Evolutionary conservation across 129 eudicot species (phyloP), one percentile per base, ranked within the genome.

Genomic region (Flaveria bidentis): DNA sequence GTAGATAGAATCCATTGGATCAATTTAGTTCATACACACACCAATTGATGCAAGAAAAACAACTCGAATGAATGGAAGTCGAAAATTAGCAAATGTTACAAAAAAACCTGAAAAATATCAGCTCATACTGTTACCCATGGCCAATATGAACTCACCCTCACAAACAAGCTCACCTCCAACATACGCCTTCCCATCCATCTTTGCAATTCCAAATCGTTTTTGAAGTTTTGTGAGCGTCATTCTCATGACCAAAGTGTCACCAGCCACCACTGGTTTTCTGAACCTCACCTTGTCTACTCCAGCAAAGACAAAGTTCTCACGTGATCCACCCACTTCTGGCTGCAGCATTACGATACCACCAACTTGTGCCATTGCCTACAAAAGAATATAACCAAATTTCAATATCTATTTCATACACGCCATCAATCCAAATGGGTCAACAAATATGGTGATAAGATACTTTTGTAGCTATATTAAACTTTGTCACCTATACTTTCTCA

Each of bases 291-390:
- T 94, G 85, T 94, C 97, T 6, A 94, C 84, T 72, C 98, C 98
- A 64, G 97, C 98, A 76, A 94, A 94, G 85, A 94, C 91, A 85
- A 94, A 94, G 75, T 81, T 94, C 11, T 91, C 91, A 23, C 90
- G 88, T 2, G 96, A 89, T 9, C 97, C 98, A 2, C 98, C 98
- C 52, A 94, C 98, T 83, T 94, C 98, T 15, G 98, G 98, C 81
- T 83, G 90, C 83, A 94, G 86, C 98, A 94, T 94, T 33, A 94
- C 93, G 64, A 94, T n/a, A 47, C 98, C 98, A 47, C 98, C 98
- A 72, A 94, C 98, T 79, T 94, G 98, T 57, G 98, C 98, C 98
- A 94, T 85, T 79, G 98, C 98, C 98, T 94, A 74, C 44, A 78
- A 73, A 69, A 26, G 70, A 60, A 82, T 45, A 72, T 22, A 69